Conservation (phyloP, 129 eudicot species). For the Tanacetum coccineum region DNA sequence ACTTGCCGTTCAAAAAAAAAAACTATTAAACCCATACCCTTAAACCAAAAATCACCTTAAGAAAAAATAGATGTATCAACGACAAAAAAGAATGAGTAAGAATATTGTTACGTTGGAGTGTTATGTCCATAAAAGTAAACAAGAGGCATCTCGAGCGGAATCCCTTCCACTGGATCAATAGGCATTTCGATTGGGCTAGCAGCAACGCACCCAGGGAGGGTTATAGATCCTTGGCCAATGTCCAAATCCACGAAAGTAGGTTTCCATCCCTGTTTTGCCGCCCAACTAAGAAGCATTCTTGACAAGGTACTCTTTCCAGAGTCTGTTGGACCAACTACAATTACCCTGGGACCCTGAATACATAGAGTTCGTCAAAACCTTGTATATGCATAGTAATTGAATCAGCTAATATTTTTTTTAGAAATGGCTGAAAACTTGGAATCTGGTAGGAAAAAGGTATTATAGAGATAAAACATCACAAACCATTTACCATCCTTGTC, state of each 20-base stretch:
- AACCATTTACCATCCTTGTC: neutral
- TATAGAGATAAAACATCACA: neutral
- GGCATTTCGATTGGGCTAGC: constrained; percentile 96
- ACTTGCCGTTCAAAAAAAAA: too few species aligned
- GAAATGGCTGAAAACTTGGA: neutral
- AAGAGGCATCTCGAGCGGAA: constrained; percentile 95
- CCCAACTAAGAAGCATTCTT: constrained; percentile 99
- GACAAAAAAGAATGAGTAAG: neutral
- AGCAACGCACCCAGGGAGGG: constrained; percentile 87
- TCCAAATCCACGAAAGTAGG: constrained; percentile 97
- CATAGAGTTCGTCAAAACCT: constrained; percentile 5
- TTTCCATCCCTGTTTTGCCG: constrained; percentile 98
- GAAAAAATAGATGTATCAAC: constrained; percentile 12
- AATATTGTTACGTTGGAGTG: constrained; percentile 59
- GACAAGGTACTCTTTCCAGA: constrained; percentile 95
- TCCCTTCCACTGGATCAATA: constrained; percentile 96
- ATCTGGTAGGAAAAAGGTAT: constrained; percentile 1
- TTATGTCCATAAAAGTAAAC: constrained; percentile 82
- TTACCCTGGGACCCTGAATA: constrained; percentile 86
- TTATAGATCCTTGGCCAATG: constrained; percentile 92
- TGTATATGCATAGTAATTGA: neutral
- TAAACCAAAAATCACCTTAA: neutral
- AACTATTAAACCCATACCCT: neutral
- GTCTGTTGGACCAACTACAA: constrained; percentile 96
- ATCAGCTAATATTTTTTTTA: neutral